These are phyloP conservation scores for Pyricularia sp. DNA, from an alignment of 2,329 filamentous ascomycete genomes.

Conservation along the genomic window DNA sequence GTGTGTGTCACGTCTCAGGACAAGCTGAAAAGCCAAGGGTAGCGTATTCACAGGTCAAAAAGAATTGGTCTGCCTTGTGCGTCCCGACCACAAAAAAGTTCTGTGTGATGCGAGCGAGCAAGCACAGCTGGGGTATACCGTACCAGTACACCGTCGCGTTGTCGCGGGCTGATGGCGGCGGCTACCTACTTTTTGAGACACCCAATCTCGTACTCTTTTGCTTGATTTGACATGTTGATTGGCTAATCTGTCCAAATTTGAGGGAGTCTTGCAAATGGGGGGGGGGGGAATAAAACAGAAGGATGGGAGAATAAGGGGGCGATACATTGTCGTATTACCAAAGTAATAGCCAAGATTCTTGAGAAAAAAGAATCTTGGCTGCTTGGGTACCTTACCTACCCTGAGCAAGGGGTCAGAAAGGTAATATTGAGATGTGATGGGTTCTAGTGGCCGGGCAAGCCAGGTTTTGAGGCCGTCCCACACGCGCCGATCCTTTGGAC, in stretches of 20 bases:
- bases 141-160: background rate
- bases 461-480: background rate
- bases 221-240: background rate
- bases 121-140: background rate
- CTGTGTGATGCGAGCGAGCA: background rate
- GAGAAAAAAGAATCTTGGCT: background rate
- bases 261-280: background rate
- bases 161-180: background rate
- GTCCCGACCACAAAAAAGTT: too few relatives aligned
- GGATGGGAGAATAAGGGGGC: background rate
- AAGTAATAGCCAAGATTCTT: background rate
- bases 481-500: background rate
- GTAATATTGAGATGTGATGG: too few relatives aligned
- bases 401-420: too few relatives aligned
- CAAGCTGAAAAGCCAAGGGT: background rate
- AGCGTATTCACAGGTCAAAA: background rate
- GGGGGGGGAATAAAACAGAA: background rate
- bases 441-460: too few relatives aligned
- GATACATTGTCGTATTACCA: background rate
- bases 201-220: background rate
- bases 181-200: background rate
- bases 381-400: too few relatives aligned
- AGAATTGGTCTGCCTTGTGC: background rate
- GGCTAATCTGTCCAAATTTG: background rate
- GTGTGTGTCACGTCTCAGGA: background rate